Base-by-base conservation (phyloP, 106 monocot genomes). In the Triglochin maritima region DNA sequence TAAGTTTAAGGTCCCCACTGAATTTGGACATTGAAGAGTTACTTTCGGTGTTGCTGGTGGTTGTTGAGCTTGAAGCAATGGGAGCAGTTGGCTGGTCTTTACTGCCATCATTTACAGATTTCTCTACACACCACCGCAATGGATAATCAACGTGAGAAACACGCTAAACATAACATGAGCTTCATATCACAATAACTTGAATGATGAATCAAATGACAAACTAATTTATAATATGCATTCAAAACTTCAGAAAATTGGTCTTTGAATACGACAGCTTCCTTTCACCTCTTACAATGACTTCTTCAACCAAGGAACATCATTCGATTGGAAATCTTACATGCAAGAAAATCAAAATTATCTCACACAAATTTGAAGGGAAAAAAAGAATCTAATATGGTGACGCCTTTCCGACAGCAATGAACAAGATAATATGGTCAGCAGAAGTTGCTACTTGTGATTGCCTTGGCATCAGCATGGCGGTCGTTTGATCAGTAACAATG, bases 31-130 rank as follows among this genome's bases (percentile, higher is more conserved):
- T 72, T 48, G 79, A 79, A 66, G 73, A 69, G 58, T 48, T 79
- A 59, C 74, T 74, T 55, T 79, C 79, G 46, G 69, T 47, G 59
- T 79, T 74, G 69, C 73, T 79, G 5, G 79, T 69, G 3, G 79
- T 74, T 42, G 79, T 79, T 46, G 79, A 79, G 29, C 79, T 74
- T 29, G 79, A 79, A 13, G 47, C 74, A 16, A 69, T 56, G 15
- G 54, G 68, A 69, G 12, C 69, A 74, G 50, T 57, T 64, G 73
- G 74, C 4, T 74, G 79, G 44, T 74, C 63, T 56, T 74, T 79
- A 59, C 79, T 79, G 47, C 62, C 62, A 56, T 74, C 79, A 58
- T 46, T 73, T 59, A 69, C 64, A 13, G 73, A 64, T 56, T 74
- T 79, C 46, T 69, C 74, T 62, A 69, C 79, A 29, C 29, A 29